These are phyloP conservation scores for Scheffersomyces insectosa DNA, from an alignment of 1,139 yeast genomes.

Conservation along the genomic window DNA sequence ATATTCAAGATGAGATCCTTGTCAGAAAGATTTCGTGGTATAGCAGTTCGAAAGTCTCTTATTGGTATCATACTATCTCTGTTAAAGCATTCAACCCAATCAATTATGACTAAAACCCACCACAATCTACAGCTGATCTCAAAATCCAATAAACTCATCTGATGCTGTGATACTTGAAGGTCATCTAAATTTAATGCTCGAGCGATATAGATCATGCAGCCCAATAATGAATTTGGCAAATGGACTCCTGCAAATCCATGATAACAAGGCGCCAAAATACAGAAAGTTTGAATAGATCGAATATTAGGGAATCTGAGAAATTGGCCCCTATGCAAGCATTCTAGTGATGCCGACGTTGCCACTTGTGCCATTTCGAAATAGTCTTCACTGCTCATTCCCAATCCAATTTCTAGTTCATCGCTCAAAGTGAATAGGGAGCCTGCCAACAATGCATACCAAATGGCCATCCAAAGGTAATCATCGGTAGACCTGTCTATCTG, in stretches of 20 bases:
- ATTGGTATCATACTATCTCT: slow-evolving; percentile 7
- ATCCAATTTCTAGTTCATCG: slow-evolving; percentile 15
- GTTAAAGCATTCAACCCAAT: slow-evolving; percentile 33
- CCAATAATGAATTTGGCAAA: slow-evolving; percentile 24
- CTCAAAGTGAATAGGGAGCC: slow-evolving; percentile 29
- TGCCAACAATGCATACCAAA: slow-evolving; percentile 32
- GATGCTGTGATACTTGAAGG: slow-evolving; percentile 9
- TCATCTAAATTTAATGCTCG: slow-evolving; percentile 24
- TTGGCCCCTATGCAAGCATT: slow-evolving; percentile 33
- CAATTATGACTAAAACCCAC: slow-evolving; percentile 32
- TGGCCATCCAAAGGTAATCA: slow-evolving; percentile 29
- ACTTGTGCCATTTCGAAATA: slow-evolving; percentile 25
- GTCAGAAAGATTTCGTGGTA: slow-evolving; percentile 13
- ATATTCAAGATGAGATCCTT: slow-evolving; percentile 9
- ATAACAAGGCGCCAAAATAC: slow-evolving; percentile 26
- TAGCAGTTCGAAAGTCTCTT: not conserved
- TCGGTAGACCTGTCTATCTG: slow-evolving; percentile 9
- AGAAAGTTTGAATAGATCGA: slow-evolving; percentile 25
- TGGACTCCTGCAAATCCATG: slow-evolving; percentile 31
- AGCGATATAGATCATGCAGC: slow-evolving; percentile 25
- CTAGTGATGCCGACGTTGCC: slow-evolving; percentile 28
- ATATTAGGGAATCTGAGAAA: slow-evolving; percentile 28
- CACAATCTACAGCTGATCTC: slow-evolving; percentile 30
- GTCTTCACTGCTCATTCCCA: slow-evolving; percentile 18
- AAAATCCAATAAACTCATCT: slow-evolving; percentile 14